Evolutionary conservation across 306 rosid genomes (phyloP), one percentile per base, ranked within the genome.

Genomic region (Glycine soja): DNA sequence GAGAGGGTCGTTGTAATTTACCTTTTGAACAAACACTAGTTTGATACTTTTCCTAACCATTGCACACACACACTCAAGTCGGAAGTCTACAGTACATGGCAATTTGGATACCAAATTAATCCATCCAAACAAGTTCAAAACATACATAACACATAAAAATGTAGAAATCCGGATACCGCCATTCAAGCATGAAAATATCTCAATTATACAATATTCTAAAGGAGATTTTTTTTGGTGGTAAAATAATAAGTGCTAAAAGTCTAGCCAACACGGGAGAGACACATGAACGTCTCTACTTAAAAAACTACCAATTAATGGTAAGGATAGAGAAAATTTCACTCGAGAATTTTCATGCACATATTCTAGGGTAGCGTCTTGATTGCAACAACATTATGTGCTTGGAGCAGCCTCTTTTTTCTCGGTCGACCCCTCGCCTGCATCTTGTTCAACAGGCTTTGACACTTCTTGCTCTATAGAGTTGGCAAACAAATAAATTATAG

Each of bases 331-430:
- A 79, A 85, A 48, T 42, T 77, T 72, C 83, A 83, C 69, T 73
- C 87, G 52, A 68, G 68, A 71, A 79, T 83, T 57, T 76, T 73
- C 76, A 63, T 72, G 85, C 80, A 84, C 78, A 83, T 83, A 62
- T 80, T 86, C 76, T 70, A 84, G 69, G 24, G 59, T 45, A 45
- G 70, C 69, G 50, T 79, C 56, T 47, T 78, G 59, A 77, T 82
- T 71, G 70, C 76, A 36, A 76, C 72, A 10, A 48, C 30, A 63
- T 86, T 50, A 94, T 86, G 90, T 79, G 93, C 91, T 91, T 6
- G 90, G 67, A 11, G 90, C 81, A 74, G 91, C 88, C 81, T 86
- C 97, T 75, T 87, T 86, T 74, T 86, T 90, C 90, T 82, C 95
- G 54, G 81, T 87, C 0, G 91, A 56, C 18, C 89, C 78, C 71